Evolutionary conservation across 345 rosid species (phyloP).

Genomic region (Heritiera littoralis): DNA sequence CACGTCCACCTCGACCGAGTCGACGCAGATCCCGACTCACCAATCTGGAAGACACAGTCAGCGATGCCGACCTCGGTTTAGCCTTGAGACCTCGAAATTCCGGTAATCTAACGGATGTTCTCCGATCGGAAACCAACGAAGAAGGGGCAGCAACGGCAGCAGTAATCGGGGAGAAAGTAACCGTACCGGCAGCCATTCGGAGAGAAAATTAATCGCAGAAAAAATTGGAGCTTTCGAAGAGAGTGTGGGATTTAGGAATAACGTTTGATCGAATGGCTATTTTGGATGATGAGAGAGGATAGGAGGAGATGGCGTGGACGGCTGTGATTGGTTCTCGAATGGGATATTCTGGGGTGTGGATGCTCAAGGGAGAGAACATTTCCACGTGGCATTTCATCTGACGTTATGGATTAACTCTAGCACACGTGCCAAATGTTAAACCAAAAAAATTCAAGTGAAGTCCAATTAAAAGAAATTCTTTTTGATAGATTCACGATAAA

Average conservation of each 20-base stretch:
- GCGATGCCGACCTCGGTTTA: neutral
- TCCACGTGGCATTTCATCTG: neutral
- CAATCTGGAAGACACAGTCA: slow-evolving; percentile 14
- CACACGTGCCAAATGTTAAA: neutral
- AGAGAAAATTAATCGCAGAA: neutral
- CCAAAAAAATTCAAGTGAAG: too few relatives aligned
- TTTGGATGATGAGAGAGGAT: slow-evolving; percentile 1
- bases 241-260: neutral
- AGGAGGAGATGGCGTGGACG: slow-evolving; percentile 1
- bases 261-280: neutral
- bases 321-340: slow-evolving; percentile 12
- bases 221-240: neutral
- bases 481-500: too few relatives aligned
- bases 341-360: slow-evolving; percentile 1
- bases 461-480: too few relatives aligned
- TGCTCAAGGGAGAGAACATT: neutral
- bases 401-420: too few relatives aligned
- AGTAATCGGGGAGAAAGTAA: neutral
- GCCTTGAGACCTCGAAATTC: slow-evolving; percentile 28
- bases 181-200: slow-evolving; percentile 23
- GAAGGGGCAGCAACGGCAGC: slow-evolving; percentile 18
- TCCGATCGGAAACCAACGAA: slow-evolving; percentile 4
- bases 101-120: slow-evolving; percentile 18
- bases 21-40: slow-evolving; percentile 2
- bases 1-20: slow-evolving; percentile 19